Evolutionary conservation across 1,284 basidiomycete genomes (phyloP), one percentile per base, ranked within the genome.

Genomic region (Farysia itapuensis): DNA sequence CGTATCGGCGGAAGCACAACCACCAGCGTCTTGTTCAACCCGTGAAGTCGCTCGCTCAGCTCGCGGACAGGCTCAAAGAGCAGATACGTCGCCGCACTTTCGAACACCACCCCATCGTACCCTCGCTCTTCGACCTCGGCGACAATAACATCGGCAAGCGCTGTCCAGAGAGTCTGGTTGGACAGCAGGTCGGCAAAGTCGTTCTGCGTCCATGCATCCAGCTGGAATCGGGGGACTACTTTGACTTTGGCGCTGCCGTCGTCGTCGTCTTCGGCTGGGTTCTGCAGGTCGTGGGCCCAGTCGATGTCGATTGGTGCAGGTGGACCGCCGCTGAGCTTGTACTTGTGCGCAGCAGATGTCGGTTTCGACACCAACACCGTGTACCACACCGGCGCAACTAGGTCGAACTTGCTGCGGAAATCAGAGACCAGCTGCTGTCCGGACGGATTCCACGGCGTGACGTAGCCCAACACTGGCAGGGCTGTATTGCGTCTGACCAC

Each of bases 341-440:
- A 69, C 3, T 41, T 39, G 0, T 36, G 38, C 6, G 32, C 22
- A 11, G 13, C 7, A 9, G 31, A 16, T 11, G 31, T 18, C 19
- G 37, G 16, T 2, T n/a, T 35, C 0, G 39, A 35, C 5, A 49
- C 44, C 3, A 57, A 36, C n/a, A 69, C 29, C 13, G 66, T 67
- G 31, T 69, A 64, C 66, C 66, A 69, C 12, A 58, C 58, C 5
- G 66, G 66, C 2, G 56, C 43, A 18, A 69, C 50, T 15, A 64
- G 15, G 39, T 64, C 47, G 35, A 69, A 38, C 30, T 63, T 64
- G 22, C 41, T 39, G 3, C 40, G 28, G 18, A 35, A 63, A 20
- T 39, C 14, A 14, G 57, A 51, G 2, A 48, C 54, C 21, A 59
- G 35, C 11, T 22, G 13, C 9, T 34, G 30, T 4, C 66, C 66